phyloP scores from a whole-genome alignment of 2,329 filamentous ascomycete species.

The Dactylellina haptotyla region DNA sequence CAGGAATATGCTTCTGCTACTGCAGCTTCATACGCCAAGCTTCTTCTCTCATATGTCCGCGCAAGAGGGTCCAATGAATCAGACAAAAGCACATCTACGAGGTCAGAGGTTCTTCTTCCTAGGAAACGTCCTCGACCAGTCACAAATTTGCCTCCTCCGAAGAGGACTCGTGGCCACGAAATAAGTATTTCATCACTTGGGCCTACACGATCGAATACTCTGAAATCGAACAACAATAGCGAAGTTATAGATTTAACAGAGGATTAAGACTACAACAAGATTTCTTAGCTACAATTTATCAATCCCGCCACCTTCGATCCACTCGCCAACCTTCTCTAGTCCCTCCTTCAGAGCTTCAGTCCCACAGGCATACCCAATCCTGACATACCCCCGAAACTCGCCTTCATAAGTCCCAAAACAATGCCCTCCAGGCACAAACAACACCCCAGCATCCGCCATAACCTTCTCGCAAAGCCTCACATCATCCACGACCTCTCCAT shows the following conservation, averaged over 20 bases:
- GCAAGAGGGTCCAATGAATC: neutral
- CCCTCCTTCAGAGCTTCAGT: slow-evolving; percentile 75
- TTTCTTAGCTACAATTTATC: slow-evolving; percentile 1
- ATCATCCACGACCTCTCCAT: slow-evolving; percentile 73
- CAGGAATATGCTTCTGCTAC: slow-evolving; percentile 33
- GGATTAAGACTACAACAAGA: neutral
- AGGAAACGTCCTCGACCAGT: neutral
- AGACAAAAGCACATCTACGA: neutral
- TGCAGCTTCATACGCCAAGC: slow-evolving; percentile 6
- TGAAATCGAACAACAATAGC: too few relatives aligned
- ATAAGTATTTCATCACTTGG: neutral
- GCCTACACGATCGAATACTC: neutral
- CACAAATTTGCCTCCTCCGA: neutral
- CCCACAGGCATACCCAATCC: slow-evolving; percentile 79
- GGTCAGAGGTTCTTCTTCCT: neutral
- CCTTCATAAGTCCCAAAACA: slow-evolving; percentile 73
- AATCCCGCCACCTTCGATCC: slow-evolving; percentile 39
- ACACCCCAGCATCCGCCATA: slow-evolving; percentile 74
- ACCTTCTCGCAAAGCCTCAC: slow-evolving; percentile 76
- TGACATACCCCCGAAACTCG: slow-evolving; percentile 78
- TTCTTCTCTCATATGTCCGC: slow-evolving; percentile 1
- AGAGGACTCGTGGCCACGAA: neutral
- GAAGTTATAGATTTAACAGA: neutral
- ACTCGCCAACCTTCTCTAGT: slow-evolving; percentile 65
- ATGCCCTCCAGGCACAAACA: slow-evolving; percentile 77